Base-by-base conservation (phyloP, 164 flowering plant species). In the Houttuynia cordata region DNA sequence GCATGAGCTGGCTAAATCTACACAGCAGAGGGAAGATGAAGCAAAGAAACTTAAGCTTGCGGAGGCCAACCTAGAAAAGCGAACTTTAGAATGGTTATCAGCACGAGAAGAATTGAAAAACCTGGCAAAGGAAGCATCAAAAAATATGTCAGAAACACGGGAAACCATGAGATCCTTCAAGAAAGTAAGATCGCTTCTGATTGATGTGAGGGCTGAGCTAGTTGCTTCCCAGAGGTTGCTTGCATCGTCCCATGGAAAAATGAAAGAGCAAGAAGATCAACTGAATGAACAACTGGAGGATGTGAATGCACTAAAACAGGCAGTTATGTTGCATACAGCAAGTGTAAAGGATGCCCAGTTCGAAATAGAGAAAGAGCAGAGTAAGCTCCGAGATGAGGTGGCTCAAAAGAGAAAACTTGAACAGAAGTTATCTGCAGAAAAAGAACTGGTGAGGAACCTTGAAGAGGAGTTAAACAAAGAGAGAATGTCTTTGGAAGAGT, bases 121-220 rank as follows among this genome's bases (percentile, higher is more conserved):
- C 56, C 58, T 88, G 57, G 74, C 73, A 37, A 80, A 71, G 53
- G 78, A 75, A 64, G 75, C 78, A 50, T 74, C 80, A 9, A 80
- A 69, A 53, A 72, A 76, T 56, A 37, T 66, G 58, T 60, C 61
- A 19, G 79, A 77, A 66, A 68, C 77, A 59, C 74, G 74, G 71
- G 73, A 73, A 64, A 71, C 84, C 23, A 15, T 79, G 59, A 71
- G 77, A 55, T 89, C 80, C 49, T 84, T 88, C 56, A 70, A 64
- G 59, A 80, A 83, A 64, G 87, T 87, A 67, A 84, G 72, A 68
- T 78, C 62, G 62, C 87, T 92, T 71, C 87, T 92, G 60, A 62
- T 68, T 59, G 84, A 79, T 69, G 87, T 89, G 70, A 85, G 83
- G 74, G 75, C 83, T 57, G 93, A 85, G 72, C 70, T 92, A 68